A percentile compares a stretch with the other conserved stretches of the same genome.
Evolutionary conservation across 441 rosid genomes (phyloP).

Genomic region (Pelargonium myrrhifolium): DNA sequence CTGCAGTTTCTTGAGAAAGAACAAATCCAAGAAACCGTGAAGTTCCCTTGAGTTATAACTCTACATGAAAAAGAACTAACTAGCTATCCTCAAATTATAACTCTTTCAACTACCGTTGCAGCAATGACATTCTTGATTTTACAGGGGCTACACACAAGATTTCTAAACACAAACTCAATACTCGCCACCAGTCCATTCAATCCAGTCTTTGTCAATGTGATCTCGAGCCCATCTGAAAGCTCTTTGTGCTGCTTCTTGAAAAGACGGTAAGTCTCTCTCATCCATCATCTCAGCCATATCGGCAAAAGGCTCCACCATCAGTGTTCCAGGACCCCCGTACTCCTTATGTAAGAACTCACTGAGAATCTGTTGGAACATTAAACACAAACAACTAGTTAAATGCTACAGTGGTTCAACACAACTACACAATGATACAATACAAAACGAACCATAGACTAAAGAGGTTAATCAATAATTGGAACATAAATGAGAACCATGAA

Average conservation of each 20-base stretch:
- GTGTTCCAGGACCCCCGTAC: conserved; percentile 91
- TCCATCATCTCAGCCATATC: conserved; percentile 85
- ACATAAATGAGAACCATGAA: background rate
- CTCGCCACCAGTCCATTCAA: conserved; percentile 45
- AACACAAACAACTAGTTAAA: conserved; percentile 3
- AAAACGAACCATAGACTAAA: background rate
- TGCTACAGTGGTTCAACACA: conserved; percentile 1
- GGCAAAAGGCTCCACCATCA: conserved; percentile 64
- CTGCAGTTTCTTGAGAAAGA: too few relatives aligned
- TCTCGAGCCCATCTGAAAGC: conserved; percentile 82
- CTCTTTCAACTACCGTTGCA: too few relatives aligned
- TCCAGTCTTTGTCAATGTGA: conserved; percentile 79
- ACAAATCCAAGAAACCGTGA: too few relatives aligned
- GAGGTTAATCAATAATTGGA: background rate
- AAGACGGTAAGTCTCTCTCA: conserved; percentile 66
- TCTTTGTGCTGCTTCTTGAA: conserved; percentile 70
- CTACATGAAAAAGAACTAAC: too few relatives aligned
- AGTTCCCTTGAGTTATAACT: too few relatives aligned
- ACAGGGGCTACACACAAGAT: too few relatives aligned
- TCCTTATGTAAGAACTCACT: conserved; percentile 59
- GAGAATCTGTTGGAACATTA: conserved; percentile 43
- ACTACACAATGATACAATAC: background rate
- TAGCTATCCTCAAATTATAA: too few relatives aligned
- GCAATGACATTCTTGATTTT: too few relatives aligned
- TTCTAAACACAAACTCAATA: too few relatives aligned